Evolutionary conservation across 495 filamentous ascomycete genomes (phyloP), one percentile per base, ranked within the genome.

Genomic region (Venustampulla echinocandica): DNA sequence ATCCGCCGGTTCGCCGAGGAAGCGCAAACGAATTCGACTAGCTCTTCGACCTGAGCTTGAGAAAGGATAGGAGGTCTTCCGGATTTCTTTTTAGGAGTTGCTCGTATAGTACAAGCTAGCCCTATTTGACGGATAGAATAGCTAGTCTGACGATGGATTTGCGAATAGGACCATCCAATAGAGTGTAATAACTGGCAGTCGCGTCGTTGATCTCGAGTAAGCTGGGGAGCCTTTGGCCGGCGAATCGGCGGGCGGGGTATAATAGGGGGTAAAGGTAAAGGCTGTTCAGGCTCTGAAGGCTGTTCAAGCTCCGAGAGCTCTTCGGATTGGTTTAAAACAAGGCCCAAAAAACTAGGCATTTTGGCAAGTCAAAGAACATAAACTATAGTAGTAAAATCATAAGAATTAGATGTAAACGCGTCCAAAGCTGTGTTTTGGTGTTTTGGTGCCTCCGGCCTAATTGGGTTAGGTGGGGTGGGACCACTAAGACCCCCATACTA

Each of bases 11-110:
- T 60, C 17, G 43, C 30, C 21, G 56, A 32, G n/a, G 47, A 56
- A 4, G 44, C 55, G 4, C 20, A 38, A 9, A 59, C 57, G 42
- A 49, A 61, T 4, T 49, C 42, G 25, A 59, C 56, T 41, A 63
- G 28, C 54, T 11, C 44, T n/a, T 51, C 57, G 43, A 10, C 53
- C 30, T 33, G 55, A 20, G 13, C 50, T 51, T 17, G 55, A 44
- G 51, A 54, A 20, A 64, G 50, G 42, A 60, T 56, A 0, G 37
- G 44, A 5, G 10, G 1, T 35, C 47, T 21, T 1, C 61, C 59
- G 27, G 18, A 40, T n/a, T 17, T 20, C 20, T 40, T 20, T 22
- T 40, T 27, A 30, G 41, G 41, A 20, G 41, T 44, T 5, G 24
- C 21, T 4, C 17, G 6, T 5, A 3, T 13, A 5, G 10, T 5